phyloP scores from a whole-genome alignment of 2,329 filamentous ascomycete species.

The Chaetomiaceae sp. region DNA sequence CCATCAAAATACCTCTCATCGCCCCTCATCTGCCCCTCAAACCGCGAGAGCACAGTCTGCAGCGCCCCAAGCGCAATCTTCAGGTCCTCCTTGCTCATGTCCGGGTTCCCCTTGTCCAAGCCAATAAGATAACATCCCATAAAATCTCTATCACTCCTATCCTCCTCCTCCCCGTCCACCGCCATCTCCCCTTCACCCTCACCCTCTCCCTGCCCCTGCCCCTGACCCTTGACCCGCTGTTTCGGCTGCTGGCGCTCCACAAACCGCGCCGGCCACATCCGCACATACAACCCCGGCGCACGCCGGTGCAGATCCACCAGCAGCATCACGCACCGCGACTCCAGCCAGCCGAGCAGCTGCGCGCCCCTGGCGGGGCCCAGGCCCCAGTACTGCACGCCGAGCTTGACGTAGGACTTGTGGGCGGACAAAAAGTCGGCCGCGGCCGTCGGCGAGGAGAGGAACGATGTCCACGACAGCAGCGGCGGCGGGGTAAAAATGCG shows the following conservation, averaged over 20 bases:
- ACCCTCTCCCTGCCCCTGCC: constrained; percentile 23
- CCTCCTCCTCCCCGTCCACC: constrained; percentile 21
- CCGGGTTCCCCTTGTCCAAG: constrained; percentile 36
- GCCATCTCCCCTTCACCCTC: constrained; percentile 23
- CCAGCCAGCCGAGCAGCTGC: constrained; percentile 58
- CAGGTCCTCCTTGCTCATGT: constrained; percentile 38
- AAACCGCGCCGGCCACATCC: constrained; percentile 62
- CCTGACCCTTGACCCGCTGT: neutral
- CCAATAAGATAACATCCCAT: constrained; percentile 60
- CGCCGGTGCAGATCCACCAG: constrained; percentile 55
- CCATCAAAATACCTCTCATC: constrained; percentile 48
- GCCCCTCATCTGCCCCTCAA: constrained; percentile 44
- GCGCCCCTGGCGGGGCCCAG: constrained; percentile 50
- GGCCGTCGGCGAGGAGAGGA: constrained; percentile 36
- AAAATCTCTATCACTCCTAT: constrained; percentile 41
- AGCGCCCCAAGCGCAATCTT: constrained; percentile 42
- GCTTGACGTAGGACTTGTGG: constrained; percentile 54
- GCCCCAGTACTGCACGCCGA: constrained; percentile 64
- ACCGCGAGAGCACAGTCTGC: constrained; percentile 41
- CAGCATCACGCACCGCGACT: constrained; percentile 55
- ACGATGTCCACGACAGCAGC: constrained; percentile 37
- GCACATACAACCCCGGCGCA: constrained; percentile 47
- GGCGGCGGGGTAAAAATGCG: neutral
- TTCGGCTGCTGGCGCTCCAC: constrained; percentile 30
- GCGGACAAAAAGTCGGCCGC: constrained; percentile 41